Percentiles rank a stretch among this genome's conserved stretches.
phyloP scores from a whole-genome alignment of 768 basidiomycete species.

The Lactarius pseudohatsudake region DNA sequence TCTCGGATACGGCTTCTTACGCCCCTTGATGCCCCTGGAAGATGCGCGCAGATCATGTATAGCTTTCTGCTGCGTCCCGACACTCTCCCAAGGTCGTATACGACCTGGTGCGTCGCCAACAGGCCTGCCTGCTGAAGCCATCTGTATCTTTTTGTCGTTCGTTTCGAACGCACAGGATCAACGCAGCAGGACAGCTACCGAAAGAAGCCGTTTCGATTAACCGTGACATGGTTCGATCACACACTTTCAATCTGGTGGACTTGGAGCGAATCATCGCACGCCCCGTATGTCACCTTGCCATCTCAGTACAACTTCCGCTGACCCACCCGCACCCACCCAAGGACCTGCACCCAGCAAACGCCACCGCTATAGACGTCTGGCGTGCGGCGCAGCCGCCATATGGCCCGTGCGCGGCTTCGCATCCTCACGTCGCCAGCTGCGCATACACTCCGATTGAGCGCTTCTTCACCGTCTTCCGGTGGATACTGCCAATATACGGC shows the following conservation, averaged over 20 bases:
- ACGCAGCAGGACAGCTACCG: slow-evolving; percentile 19
- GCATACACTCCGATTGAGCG: slow-evolving; percentile 57
- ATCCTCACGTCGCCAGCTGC: slow-evolving; percentile 71
- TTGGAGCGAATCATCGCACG: slow-evolving; percentile 15
- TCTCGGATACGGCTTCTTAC: neutral
- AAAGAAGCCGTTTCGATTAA: slow-evolving; percentile 20
- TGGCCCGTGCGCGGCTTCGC: slow-evolving; percentile 68
- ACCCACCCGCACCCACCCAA: neutral
- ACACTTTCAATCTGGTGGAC: slow-evolving; percentile 11
- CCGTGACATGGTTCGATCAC: slow-evolving; percentile 16
- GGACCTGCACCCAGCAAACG: slow-evolving; percentile 19
- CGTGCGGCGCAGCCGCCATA: slow-evolving; percentile 41
- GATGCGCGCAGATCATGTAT: slow-evolving; percentile 89
- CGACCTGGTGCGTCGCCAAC: slow-evolving; percentile 54
- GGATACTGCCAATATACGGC: slow-evolving; percentile 83
- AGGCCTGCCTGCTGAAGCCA: slow-evolving; percentile 14
- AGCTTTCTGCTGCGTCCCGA: slow-evolving; percentile 76
- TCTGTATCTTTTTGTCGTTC: slow-evolving; percentile 4
- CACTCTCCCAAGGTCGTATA: slow-evolving; percentile 78
- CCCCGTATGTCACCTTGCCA: slow-evolving; percentile 6
- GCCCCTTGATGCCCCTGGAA: slow-evolving; percentile 32
- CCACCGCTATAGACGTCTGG: slow-evolving; percentile 11
- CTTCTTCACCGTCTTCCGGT: slow-evolving; percentile 78
- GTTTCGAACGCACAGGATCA: slow-evolving; percentile 24
- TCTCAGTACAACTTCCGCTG: neutral